Evolutionary conservation across 1,284 basidiomycete genomes (phyloP).

Genomic region (Cystodermella granulosa): DNA sequence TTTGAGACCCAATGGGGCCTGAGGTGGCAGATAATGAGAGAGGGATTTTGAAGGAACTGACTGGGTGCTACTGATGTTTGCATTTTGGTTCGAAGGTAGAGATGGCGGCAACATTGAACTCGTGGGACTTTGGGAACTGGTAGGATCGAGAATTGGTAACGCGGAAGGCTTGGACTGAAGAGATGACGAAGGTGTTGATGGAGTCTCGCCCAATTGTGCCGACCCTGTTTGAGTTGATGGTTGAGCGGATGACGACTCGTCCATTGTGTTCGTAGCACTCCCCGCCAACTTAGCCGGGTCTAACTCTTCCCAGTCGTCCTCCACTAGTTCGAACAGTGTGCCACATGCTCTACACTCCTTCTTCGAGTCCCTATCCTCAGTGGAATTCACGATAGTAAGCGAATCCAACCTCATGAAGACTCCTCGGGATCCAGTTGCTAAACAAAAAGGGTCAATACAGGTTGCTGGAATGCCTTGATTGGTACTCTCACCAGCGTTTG

Average conservation of each 20-base stretch:
- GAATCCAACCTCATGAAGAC: slow-evolving; percentile 64
- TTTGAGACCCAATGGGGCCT: slow-evolving; percentile 57
- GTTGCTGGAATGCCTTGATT: slow-evolving; percentile 20
- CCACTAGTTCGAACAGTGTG: slow-evolving; percentile 68
- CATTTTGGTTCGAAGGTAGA: not conserved
- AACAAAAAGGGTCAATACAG: slow-evolving; percentile 29
- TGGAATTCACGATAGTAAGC: slow-evolving; percentile 54
- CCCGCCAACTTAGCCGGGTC: slow-evolving; percentile 31
- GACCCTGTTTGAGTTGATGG: not conserved
- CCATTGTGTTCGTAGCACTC: not conserved
- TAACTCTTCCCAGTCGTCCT: slow-evolving; percentile 61
- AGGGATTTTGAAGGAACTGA: slow-evolving; percentile 16
- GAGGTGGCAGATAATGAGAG: slow-evolving; percentile 48
- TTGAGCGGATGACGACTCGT: not conserved
- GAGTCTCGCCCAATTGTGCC: not conserved
- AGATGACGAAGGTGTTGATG: not conserved
- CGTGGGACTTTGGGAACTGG: too few relatives aligned
- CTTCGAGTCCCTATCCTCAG: slow-evolving; percentile 39
- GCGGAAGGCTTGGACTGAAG: not conserved
- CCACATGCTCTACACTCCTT: slow-evolving; percentile 63
- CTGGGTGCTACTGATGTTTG: not conserved
- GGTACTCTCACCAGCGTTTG: slow-evolving; percentile 49
- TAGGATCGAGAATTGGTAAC: too few relatives aligned
- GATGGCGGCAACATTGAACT: not conserved
- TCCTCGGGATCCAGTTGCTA: slow-evolving; percentile 57